A percentile compares a stretch with the other conserved stretches of the same genome.
Evolutionary conservation across 371 early-diverging fungal species (phyloP).

Genomic region (Mortierella sp.): DNA sequence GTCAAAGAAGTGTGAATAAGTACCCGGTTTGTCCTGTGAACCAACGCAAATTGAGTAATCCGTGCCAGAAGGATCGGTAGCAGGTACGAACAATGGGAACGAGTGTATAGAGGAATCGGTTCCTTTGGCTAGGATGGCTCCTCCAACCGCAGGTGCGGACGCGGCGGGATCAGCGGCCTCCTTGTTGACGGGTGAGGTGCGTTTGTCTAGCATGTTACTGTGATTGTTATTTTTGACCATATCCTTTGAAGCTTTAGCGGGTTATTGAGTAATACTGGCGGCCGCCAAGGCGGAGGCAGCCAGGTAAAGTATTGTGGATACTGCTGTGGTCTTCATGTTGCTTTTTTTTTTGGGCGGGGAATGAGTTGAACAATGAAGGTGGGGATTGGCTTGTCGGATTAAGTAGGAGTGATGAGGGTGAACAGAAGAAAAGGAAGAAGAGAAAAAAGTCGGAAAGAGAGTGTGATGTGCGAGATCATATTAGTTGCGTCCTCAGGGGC

Average conservation of each 20-base stretch:
- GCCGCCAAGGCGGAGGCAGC: slow-evolving; percentile 17
- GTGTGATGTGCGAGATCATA: too few relatives aligned
- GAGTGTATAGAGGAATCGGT: slow-evolving; percentile 36
- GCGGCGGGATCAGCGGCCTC: not conserved
- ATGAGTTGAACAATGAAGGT: not conserved
- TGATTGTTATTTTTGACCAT: not conserved
- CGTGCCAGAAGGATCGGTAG: slow-evolving; percentile 21
- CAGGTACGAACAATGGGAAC: slow-evolving; percentile 39
- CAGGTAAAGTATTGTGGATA: slow-evolving; percentile 17
- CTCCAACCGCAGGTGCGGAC: not conserved
- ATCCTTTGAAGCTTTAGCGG: not conserved
- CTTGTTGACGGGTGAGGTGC: not conserved
- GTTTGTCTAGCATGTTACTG: not conserved
- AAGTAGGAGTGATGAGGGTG: not conserved
- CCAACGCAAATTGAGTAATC: slow-evolving; percentile 45
- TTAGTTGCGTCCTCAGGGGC: too few relatives aligned
- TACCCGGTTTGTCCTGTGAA: slow-evolving; percentile 25
- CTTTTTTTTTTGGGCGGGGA: not conserved
- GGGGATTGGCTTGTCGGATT: not conserved
- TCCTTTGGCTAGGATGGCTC: not conserved
- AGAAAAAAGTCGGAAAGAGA: too few relatives aligned
- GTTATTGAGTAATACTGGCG: not conserved
- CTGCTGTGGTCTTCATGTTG: slow-evolving; percentile 14
- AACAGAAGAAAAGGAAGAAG: not conserved
- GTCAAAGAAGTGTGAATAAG: slow-evolving; percentile 59